phyloP scores from a whole-genome alignment of 805 yeast genomes.

The Lipomyces spencermartinsiae region DNA sequence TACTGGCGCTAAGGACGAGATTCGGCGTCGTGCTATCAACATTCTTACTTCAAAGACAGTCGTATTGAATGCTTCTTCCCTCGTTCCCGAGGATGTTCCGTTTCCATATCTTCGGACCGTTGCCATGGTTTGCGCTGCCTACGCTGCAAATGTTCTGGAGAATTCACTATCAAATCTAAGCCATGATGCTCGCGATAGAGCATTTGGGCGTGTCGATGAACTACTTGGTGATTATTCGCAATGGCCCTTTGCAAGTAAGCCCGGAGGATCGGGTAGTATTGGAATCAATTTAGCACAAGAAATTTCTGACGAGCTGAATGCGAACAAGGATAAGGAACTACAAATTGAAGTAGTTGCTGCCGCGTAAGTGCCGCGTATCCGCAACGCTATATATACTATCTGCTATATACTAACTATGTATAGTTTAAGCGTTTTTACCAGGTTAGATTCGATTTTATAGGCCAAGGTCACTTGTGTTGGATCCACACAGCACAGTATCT shows the following conservation, averaged over 20 bases:
- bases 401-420: not conserved
- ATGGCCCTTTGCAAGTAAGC: constrained; percentile 74
- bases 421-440: constrained; percentile 66
- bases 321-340: constrained; percentile 59
- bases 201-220: constrained; percentile 94
- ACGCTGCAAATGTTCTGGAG: constrained; percentile 95
- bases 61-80: constrained; percentile 56
- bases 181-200: constrained; percentile 89
- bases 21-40: constrained; percentile 72
- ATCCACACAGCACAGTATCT: not conserved
- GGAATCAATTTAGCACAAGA: constrained; percentile 70
- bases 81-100: constrained; percentile 71
- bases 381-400: not conserved
- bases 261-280: constrained; percentile 56
- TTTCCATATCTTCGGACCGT: constrained; percentile 78
- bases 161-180: constrained; percentile 74
- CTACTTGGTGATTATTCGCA: constrained; percentile 79
- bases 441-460: constrained; percentile 86
- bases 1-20: constrained; percentile 78
- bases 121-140: constrained; percentile 83
- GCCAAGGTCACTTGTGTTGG: not conserved
- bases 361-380: constrained; percentile 50
- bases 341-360: constrained; percentile 91
- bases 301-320: constrained; percentile 54
- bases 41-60: constrained; percentile 76